phyloP scores from a whole-genome alignment of 140 eudicot species.

The Cichorium intybus region DNA sequence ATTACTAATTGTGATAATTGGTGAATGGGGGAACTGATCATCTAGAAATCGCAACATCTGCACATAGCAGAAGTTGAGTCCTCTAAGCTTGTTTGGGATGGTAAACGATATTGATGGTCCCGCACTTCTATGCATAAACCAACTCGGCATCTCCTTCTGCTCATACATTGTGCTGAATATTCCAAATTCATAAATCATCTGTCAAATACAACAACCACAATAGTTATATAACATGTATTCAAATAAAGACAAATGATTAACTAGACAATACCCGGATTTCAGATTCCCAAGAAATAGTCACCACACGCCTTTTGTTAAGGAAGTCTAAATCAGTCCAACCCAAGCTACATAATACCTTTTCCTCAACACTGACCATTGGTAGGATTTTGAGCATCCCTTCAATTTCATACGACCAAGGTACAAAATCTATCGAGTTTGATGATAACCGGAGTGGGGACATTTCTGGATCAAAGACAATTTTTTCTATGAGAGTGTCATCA shows the following conservation, averaged over 20 bases:
- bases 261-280: background rate
- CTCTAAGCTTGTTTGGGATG: background rate
- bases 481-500: background rate
- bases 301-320: background rate
- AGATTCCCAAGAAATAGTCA: background rate
- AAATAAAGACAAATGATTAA: background rate
- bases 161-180: background rate
- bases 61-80: too few species aligned
- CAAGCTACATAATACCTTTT: background rate
- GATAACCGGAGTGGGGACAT: background rate
- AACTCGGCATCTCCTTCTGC: background rate
- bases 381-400: background rate
- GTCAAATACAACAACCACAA: background rate
- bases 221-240: background rate
- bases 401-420: background rate
- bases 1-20: too few species aligned
- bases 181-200: background rate
- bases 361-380: background rate
- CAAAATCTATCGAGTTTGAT: too few species aligned
- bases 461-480: background rate
- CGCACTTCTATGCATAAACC: background rate
- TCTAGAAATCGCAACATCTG: too few species aligned
- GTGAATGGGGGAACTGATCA: too few species aligned
- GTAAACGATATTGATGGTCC: background rate
- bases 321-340: background rate